Evolutionary conservation across 352 stramenopile genomes (phyloP), one percentile per base, ranked within the genome.

Genomic region (Phytopythium boreale): DNA sequence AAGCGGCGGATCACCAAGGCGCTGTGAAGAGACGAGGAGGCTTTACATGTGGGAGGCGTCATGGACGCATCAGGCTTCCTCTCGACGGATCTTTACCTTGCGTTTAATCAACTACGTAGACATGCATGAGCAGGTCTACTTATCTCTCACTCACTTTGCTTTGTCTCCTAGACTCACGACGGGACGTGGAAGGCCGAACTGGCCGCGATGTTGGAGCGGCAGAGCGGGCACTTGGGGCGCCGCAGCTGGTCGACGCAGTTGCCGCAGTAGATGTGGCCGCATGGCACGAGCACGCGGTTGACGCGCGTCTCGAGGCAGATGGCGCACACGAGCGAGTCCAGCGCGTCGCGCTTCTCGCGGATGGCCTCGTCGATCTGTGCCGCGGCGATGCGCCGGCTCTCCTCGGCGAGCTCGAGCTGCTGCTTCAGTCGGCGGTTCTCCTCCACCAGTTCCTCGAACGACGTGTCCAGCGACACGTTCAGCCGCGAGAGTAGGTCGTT

Each of bases 231-330:
- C 62, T 81, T 84, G 4, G 70, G 77, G 12, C 76, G 79, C 19
- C 79, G 84, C 22, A 95, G 66, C 11, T 76, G 82, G 44, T 77
- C 62, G 22, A 93, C 71, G 56, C 87, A 95, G n/a, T 57, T 63
- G 15, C 69, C 65, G 67, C 85, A 95, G 67, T 93, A 93, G 41
- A 93, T 91, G 71, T 95, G 85, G 34, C 85, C 87, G 39, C 87
- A 94, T 27, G 87, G 85, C 34, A 93, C 85, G 26, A 95, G 70
- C 64, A 95, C 85, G 63, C 83, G 80, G 56, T 95, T 75, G 56
- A 95, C 87, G 49, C 89, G 75, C 66, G 86, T 82, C 64, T 95
- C 87, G 22, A 95, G 73, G 61, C 87, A 95, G 47, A 93, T 85
- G 26, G 82, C 82, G 64, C 87, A 95, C 39, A 87, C 72, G 43